These are phyloP conservation scores for Chaetomium globosum DNA, from an alignment of 2,329 filamentous ascomycete species.

Conservation along the genomic window DNA sequence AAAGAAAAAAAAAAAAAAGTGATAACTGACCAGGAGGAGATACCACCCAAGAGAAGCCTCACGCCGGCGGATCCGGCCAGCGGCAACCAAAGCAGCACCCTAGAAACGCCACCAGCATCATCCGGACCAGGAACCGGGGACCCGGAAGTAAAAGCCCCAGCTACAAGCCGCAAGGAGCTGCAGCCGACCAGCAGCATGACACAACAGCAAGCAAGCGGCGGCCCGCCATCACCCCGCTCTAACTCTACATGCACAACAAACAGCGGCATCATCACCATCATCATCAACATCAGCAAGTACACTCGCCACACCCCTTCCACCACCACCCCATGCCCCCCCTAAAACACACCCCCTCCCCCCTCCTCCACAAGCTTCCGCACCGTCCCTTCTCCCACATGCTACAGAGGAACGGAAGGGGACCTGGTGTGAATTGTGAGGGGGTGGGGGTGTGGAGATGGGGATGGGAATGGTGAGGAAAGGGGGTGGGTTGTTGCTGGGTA, in stretches of 20 bases:
- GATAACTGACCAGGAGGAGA: slow-evolving; percentile 29
- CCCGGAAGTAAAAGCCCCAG: slow-evolving; percentile 12
- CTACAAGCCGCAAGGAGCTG: neutral
- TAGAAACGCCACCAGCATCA: neutral
- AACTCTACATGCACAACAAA: neutral
- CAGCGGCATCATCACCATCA: neutral
- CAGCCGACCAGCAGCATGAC: neutral
- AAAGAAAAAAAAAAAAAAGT: slow-evolving; percentile 26
- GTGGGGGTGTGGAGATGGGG: neutral
- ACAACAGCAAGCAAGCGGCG: neutral
- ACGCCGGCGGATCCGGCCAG: neutral
- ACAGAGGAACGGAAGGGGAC: slow-evolving; percentile 30
- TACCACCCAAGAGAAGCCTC: slow-evolving; percentile 1
- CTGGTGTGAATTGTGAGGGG: slow-evolving; percentile 39
- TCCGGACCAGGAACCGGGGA: slow-evolving; percentile 19
- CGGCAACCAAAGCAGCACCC: neutral
- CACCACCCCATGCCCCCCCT: too few species aligned
- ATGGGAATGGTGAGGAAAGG: neutral
- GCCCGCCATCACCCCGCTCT: neutral
- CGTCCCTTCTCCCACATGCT: too few species aligned
- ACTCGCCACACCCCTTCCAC: neutral
- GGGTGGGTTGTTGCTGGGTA: slow-evolving; percentile 29
- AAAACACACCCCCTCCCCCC: too few species aligned
- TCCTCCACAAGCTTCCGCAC: too few species aligned
- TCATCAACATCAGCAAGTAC: neutral